Evolutionary conservation across 2,329 filamentous ascomycete species (phyloP), one percentile per base, ranked within the genome.

Genomic region (Ophiostoma populinum): DNA sequence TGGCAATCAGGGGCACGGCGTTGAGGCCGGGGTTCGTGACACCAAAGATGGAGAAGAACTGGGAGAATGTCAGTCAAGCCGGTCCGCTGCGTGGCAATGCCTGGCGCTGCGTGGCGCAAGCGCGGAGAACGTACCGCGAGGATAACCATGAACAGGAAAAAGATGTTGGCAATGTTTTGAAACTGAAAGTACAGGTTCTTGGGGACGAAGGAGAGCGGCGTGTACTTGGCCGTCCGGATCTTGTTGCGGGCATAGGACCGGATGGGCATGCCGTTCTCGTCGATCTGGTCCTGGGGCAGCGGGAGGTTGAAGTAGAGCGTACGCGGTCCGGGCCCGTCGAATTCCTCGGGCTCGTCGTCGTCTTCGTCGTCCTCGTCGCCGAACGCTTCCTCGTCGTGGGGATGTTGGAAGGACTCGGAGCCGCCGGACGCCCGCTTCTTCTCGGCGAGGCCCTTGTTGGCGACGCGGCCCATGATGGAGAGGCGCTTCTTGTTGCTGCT

Each of bases 141-240:
- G 51, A 98, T 92, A 52, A 94, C 86, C 48, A 87, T 70, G 59
- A 95, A 94, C 47, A 95, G 65, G 67, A 98, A 98, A 60, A 95
- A 98, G 36, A 95, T 78, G 55, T 98, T 98, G 51, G 90, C 90
- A 49, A 98, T 79, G 51, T 95, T 95, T 58, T 98, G 87, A 52
- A 98, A 95, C 56, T 98, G 92, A 45, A 92, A 82, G 74, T 78
- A 98, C 50, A 98, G 53, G 57, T 98, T 95, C 62, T 95, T 95
- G 11, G 90, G 90, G 19, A 98, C 56, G 57, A 98, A 98, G 40
- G 81, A 92, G 43, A 98, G 57, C 7, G 92, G 79, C 7, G 90
- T 98, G 56, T 98, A 98, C 58, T 95, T 98, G 40, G 90, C 82
- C 3, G 90, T 98, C 47, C 92, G 71, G 54, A 98, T 93, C 65